Evolutionary conservation across 1,284 basidiomycete genomes (phyloP).

Genomic region (Termitomyces sp.): DNA sequence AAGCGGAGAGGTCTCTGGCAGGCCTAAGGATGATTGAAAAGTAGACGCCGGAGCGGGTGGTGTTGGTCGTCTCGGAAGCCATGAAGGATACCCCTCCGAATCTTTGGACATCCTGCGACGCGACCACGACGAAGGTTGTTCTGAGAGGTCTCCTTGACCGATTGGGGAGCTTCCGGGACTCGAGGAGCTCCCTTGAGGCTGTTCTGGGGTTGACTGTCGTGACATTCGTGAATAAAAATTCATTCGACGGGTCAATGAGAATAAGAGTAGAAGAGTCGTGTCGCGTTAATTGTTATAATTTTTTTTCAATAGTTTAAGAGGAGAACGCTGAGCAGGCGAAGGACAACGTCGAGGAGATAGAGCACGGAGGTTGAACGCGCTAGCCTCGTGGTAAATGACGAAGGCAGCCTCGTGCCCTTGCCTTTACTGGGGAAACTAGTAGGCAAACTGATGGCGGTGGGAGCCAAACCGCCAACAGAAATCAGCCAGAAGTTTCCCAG

Average conservation of each 20-base stretch:
- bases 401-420: conserved; percentile 40
- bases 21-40: conserved; percentile 51
- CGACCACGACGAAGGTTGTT: conserved; percentile 26
- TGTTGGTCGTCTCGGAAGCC: conserved; percentile 74
- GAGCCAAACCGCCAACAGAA: conserved; percentile 12
- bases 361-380: conserved; percentile 24
- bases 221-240: conserved; percentile 41
- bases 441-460: conserved; percentile 19
- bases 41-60: conserved; percentile 70
- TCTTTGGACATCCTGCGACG: conserved; percentile 38
- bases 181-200: conserved; percentile 25
- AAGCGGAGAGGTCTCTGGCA: conserved; percentile 28
- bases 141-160: conserved; percentile 21
- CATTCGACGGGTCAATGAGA: conserved; percentile 22
- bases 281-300: conserved; percentile 26
- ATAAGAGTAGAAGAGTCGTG: conserved; percentile 15
- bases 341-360: conserved; percentile 9
- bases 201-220: conserved; percentile 41
- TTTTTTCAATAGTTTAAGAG: conserved; percentile 16
- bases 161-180: conserved; percentile 17
- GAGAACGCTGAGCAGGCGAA: conserved; percentile 8
- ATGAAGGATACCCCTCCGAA: conserved; percentile 73
- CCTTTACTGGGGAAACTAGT: conserved; percentile 25
- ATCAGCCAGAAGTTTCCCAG: conserved; percentile 2
- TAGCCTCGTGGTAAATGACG: conserved; percentile 39